Conservation (phyloP, 73 alveolate genomes). For the Stentor roeselii region DNA sequence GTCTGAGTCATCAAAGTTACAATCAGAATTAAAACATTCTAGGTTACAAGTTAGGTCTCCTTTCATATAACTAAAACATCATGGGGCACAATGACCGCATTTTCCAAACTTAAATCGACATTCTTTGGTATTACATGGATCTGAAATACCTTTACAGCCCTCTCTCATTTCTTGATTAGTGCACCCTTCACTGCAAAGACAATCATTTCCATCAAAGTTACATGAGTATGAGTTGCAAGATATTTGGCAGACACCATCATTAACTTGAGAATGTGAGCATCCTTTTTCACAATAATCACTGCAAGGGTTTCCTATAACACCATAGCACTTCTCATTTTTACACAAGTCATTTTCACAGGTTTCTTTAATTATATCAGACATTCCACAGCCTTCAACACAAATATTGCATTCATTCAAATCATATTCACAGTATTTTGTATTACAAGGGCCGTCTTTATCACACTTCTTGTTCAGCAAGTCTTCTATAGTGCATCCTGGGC, state of each 20-base stretch:
- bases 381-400: background rate
- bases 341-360: background rate
- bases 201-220: background rate
- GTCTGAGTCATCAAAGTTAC: background rate
- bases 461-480: background rate
- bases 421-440: background rate
- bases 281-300: background rate
- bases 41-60: background rate
- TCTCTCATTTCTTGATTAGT: background rate
- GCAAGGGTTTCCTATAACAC: background rate
- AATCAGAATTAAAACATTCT: background rate
- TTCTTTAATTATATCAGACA: background rate
- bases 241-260: background rate
- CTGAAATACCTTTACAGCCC: background rate
- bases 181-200: background rate
- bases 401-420: background rate
- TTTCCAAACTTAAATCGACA: background rate
- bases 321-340: background rate
- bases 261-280: background rate
- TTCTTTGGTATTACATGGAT: constrained; percentile 1
- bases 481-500: background rate
- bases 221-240: background rate
- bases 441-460: background rate
- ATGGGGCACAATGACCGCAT: background rate
- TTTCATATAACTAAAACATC: background rate